Evolutionary conservation across 202 grass and related monocot species (phyloP), one percentile per base, ranked within the genome.

Genomic region (Hordeum pubiflorum): DNA sequence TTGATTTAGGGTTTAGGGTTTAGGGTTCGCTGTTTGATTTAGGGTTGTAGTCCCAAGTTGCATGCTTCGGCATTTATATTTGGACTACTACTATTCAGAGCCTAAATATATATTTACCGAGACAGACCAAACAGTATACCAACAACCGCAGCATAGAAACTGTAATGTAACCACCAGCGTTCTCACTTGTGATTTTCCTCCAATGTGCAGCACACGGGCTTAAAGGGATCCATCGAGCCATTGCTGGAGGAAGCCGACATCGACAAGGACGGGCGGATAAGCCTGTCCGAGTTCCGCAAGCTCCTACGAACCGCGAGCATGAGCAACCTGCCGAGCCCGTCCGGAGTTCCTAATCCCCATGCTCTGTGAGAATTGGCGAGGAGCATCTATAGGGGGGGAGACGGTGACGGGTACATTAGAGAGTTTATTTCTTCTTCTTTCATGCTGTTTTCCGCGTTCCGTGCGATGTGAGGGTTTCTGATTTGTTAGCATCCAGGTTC

Each of bases 271-370:
- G 92, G 95, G 69, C 94, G 82, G 71, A 98, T 98, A 85, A 98
- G 92, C 85, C 81, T 98, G 73, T 93, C 86, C 0, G 96, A 98
- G 66, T 98, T 98, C 65, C 90, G 90, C 43, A 98, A 95, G 62
- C 96, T 98, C 37, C 83, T 98, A 50, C 81, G 96, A 48, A 98
- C 92, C 1, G 96, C 96, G 1, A 98, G 96, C 96, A 98, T 98
- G 92, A 90, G 91, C 78, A 93, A 94, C 52, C 74, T 95, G 58
- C 96, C 96, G 20, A 98, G 96, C 62, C 96, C 96, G 75, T 91
- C 88, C 12, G 95, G 90, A 13, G 74, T 75, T 46, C 85, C 83
- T 37, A 87, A 83, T 75, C 84, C 83, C 72, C 86, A 87, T 27
- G 56, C 20, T 65, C 38, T 91, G 68, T 94, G 87, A 88, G 46